Evolutionary conservation across 2,329 filamentous ascomycete species (phyloP).

Genomic region (Talaromyces sp.): DNA sequence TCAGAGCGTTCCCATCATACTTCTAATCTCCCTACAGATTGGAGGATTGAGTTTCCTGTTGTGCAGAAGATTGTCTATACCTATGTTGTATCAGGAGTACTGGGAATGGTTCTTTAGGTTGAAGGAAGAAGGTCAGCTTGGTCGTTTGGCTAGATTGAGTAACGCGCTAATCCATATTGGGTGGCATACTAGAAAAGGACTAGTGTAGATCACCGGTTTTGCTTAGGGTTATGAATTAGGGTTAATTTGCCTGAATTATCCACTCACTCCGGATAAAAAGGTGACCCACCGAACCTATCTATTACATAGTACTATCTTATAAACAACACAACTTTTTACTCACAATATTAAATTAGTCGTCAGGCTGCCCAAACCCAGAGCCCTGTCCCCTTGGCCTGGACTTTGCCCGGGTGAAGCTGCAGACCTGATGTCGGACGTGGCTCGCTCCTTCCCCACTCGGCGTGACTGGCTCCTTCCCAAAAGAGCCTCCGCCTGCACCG

Average conservation of each 20-base stretch:
- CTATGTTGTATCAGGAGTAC: too few species aligned
- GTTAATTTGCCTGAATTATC: not conserved
- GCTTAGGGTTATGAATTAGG: not conserved
- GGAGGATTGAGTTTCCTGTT: not conserved
- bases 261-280: not conserved
- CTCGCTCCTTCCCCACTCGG: slow-evolving; percentile 1
- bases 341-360: not conserved
- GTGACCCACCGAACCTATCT: not conserved
- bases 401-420: not conserved
- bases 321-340: not conserved
- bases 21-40: too few species aligned
- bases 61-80: not conserved
- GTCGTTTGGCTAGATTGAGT: not conserved
- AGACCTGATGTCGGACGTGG: not conserved
- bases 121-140: not conserved
- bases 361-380: not conserved
- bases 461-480: not conserved
- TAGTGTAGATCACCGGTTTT: not conserved
- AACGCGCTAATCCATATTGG: not conserved
- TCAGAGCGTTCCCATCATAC: too few species aligned
- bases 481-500: slow-evolving; percentile 7
- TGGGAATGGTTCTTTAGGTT: not conserved
- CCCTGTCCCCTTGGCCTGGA: not conserved
- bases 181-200: not conserved
- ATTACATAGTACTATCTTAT: too few species aligned